Base-by-base conservation (phyloP, 257 asterid species). In the Striga asiatica region DNA sequence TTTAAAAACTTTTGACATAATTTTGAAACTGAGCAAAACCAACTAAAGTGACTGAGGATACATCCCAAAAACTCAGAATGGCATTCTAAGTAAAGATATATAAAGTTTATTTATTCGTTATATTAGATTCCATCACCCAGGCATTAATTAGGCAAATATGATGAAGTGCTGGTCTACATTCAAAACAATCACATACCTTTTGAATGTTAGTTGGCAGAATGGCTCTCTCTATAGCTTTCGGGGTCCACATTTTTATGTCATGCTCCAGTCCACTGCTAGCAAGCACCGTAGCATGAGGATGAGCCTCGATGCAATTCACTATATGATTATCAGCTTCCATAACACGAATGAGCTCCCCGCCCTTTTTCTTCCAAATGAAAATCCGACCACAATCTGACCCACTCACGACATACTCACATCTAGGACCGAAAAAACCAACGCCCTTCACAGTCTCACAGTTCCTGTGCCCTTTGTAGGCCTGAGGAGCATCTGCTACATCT, bases 381-480 rank as follows among this genome's bases (percentile, higher is more conserved):
- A 91, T 84, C 29, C 95, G 68, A 42, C 97, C 98, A 82, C 97
- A 87, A 41, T 87, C 94, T 14, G 98, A 91, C 47, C 97, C 95
- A 54, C 94, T 87, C 70, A 78, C 80, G 46, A 91, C 88, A 74
- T 87, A 91, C 54, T 91, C 98, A 41, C 84, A 70, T 59, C 63
- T 91, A 12, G 98, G 95, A 59, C 98, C 98, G 68, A 80, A 81
- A 69, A 91, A 87, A 50, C 67, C 76, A 47, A 88, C 97, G 8
- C 93, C 94, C 73, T 82, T 87, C 68, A 91, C 86, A 6, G 97
- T 91, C 58, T 80, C 83, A 28, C 58, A 61, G 78, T 91, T 91
- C 60, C 49, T 63, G 56, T 87, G 97, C 69, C 97, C 97, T 74
- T 66, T 87, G 74, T 84, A 91, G 39, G 78, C 82, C 74, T 76